phyloP scores from a whole-genome alignment of 768 basidiomycete species.

The Strobilomyces confusus region DNA sequence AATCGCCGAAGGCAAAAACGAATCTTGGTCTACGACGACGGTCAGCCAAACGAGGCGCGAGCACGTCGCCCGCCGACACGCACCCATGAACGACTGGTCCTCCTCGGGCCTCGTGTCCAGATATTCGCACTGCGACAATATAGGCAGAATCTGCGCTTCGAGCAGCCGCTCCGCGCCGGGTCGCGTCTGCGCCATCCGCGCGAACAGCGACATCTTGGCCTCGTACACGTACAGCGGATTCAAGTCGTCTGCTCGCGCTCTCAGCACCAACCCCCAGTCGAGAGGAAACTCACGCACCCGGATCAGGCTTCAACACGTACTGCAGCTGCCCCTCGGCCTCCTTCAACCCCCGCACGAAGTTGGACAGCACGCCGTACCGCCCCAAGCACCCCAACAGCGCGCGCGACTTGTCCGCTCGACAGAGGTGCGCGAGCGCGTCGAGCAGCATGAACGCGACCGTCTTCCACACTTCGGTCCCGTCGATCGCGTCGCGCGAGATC shows the following conservation, averaged over 20 bases:
- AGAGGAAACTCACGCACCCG: constrained; percentile 51
- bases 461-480: constrained; percentile 96
- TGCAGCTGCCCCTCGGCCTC: constrained; percentile 75
- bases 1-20: constrained; percentile 84
- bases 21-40: constrained; percentile 58
- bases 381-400: constrained; percentile 53
- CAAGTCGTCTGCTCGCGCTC: constrained; percentile 60
- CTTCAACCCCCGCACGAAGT: constrained; percentile 81
- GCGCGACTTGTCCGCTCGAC: constrained; percentile 65
- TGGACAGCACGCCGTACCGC: constrained; percentile 72
- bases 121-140: constrained; percentile 82
- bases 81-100: constrained; percentile 80
- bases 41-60: background rate
- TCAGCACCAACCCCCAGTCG: background rate
- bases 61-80: constrained; percentile 8
- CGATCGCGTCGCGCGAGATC: constrained; percentile 87
- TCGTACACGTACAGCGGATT: constrained; percentile 94
- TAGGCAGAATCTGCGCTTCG: constrained; percentile 69
- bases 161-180: constrained; percentile 82
- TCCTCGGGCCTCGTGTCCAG: constrained; percentile 81
- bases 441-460: constrained; percentile 91
- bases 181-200: constrained; percentile 78
- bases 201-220: constrained; percentile 87
- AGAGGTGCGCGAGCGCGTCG: constrained; percentile 74
- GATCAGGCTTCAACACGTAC: constrained; percentile 81